Evolutionary conservation across 164 flowering plant species (phyloP), one percentile per base, ranked within the genome.

Genomic region (Echeveria elegans): DNA sequence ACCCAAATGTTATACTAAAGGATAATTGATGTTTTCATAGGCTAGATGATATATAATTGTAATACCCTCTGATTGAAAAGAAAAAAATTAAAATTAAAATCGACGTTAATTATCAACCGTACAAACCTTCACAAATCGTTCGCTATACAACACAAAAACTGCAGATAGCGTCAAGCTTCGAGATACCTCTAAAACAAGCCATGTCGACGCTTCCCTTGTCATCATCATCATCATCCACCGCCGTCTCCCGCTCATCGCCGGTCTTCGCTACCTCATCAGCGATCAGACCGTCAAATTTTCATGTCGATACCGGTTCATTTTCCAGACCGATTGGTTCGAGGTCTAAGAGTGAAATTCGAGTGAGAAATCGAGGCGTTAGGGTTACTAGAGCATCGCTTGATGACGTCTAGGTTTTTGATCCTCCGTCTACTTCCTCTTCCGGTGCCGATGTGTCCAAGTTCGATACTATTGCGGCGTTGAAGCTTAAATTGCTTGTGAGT

Each of bases 401-500:
- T 59, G 74, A 72, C 26, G 80, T 64, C 24, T 68, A 79, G 2
- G 80, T 72, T 70, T 47, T 71, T 37, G 85, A 81, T 40, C 73
- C 79, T 12, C 78, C 80, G 1, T 75, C 76, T 9, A 76, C 80
- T 7, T 76, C 82, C 5, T 59, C 73, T 32, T 24, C 73, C 23
- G 68, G 58, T n/a, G n/a, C n/a, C n/a, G n/a, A n/a, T 26, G 77
- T 63, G 23, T 14, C 71, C 11, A 70, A 70, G 14, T 40, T 77
- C 18, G 80, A 72, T 32, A 63, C 63, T 19, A 60, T 82, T 67
- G 72, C 80, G 16, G 73, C 81, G 47, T 70, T 85, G 72, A 90
- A 90, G 83, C 72, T 90, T 72, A 88, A 88, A 66, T 78, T 90
- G 67, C 74, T 89, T 79, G 96, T 89, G 30, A 56, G 61, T 56